phyloP scores from a whole-genome alignment of 164 flowering plant species.

The Vitis labrusca region DNA sequence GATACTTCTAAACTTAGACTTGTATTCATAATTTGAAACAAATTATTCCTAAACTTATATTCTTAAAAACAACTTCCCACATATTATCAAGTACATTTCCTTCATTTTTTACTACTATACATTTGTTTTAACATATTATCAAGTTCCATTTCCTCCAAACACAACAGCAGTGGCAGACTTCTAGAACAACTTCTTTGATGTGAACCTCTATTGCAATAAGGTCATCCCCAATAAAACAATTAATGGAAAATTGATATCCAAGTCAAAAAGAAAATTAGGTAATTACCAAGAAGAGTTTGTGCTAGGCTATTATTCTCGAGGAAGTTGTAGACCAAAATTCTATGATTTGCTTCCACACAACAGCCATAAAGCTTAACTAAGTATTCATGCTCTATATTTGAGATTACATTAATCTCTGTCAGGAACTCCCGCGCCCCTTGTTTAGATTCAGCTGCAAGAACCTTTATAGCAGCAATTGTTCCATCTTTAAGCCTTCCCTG shows the following conservation, averaged over 20 bases:
- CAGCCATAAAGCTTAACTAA: slow-evolving; percentile 84
- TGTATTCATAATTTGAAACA: background rate
- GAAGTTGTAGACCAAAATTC: slow-evolving; percentile 85
- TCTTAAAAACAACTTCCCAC: background rate
- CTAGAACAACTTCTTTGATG: too few species aligned
- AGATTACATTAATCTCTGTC: slow-evolving; percentile 75
- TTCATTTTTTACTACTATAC: background rate
- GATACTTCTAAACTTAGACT: background rate
- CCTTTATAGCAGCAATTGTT: slow-evolving; percentile 77
- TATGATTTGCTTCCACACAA: slow-evolving; percentile 76
- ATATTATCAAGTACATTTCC: background rate
- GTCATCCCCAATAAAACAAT: background rate
- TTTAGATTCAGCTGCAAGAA: slow-evolving; percentile 75
- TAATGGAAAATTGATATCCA: background rate
- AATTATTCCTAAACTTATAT: background rate
- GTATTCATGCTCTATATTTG: slow-evolving; percentile 75
- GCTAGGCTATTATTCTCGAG: slow-evolving; percentile 88
- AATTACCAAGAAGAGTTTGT: slow-evolving; percentile 78
- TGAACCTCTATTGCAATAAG: background rate
- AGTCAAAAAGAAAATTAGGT: slow-evolving; percentile 1
- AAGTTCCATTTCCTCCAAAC: background rate
- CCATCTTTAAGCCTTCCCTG: slow-evolving; percentile 88
- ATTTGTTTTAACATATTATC: slow-evolving; percentile 1
- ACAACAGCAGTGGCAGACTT: too few species aligned
- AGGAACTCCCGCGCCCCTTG: slow-evolving; percentile 86